Conservation (phyloP, 371 early-diverging fungal genomes). For the Rhizopus arrhizus region DNA sequence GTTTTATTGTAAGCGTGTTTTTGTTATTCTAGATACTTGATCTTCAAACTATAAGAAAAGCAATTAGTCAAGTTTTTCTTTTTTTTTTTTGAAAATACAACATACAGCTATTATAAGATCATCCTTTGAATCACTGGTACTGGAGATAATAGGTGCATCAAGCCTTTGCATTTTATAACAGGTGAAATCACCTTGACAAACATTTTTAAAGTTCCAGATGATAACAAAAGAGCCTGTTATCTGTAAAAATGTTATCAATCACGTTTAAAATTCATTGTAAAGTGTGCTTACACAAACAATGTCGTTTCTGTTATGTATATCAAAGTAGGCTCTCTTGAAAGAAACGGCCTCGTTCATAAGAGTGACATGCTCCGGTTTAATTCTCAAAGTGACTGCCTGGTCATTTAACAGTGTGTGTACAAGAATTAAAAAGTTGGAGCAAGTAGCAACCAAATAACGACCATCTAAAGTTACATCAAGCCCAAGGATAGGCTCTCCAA, state of each 20-base stretch:
- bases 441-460: slow-evolving; percentile 87
- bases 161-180: slow-evolving; percentile 89
- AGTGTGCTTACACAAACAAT: slow-evolving; percentile 65
- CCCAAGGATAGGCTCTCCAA: slow-evolving; percentile 88
- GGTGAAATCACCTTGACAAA: slow-evolving; percentile 71
- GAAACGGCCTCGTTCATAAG: slow-evolving; percentile 70
- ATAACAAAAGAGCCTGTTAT: slow-evolving; percentile 89
- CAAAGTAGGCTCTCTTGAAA: slow-evolving; percentile 94
- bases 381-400: slow-evolving; percentile 72
- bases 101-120: not conserved
- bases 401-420: slow-evolving; percentile 61
- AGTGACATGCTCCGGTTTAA: slow-evolving; percentile 91
- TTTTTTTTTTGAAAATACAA: not conserved
- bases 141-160: slow-evolving; percentile 72
- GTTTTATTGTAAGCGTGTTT: not conserved
- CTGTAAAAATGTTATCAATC: not conserved
- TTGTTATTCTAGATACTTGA: not conserved
- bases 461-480: slow-evolving; percentile 92
- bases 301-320: slow-evolving; percentile 72
- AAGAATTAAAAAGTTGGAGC: slow-evolving; percentile 83
- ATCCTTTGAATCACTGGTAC: not conserved
- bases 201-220: slow-evolving; percentile 91
- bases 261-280: not conserved
- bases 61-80: not conserved
- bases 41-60: not conserved